Evolutionary conservation across 2,329 filamentous ascomycete species (phyloP).

Genomic region (Colletotrichum ledebouriae): DNA sequence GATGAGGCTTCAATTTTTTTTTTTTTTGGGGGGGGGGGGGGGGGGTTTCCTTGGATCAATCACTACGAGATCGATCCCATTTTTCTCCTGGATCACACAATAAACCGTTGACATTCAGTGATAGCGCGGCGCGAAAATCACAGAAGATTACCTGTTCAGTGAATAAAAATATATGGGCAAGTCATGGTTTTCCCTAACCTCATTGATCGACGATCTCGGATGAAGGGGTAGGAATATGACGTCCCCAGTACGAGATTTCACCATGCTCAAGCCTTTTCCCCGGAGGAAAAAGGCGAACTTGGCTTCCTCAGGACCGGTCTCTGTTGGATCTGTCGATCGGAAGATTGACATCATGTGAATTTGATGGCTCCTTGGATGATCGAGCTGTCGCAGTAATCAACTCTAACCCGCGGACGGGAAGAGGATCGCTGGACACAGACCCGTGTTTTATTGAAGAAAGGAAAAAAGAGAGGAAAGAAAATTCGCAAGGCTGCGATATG

Average conservation of each 20-base stretch:
- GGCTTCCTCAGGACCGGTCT: slow-evolving; percentile 72
- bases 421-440: slow-evolving; percentile 90
- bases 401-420: slow-evolving; percentile 73
- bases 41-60: too few species aligned
- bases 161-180: slow-evolving; percentile 69
- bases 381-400: slow-evolving; percentile 88
- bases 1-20: too few species aligned
- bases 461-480: slow-evolving; percentile 51
- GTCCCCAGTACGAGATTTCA: slow-evolving; percentile 69
- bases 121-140: not conserved
- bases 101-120: too few species aligned
- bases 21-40: too few species aligned
- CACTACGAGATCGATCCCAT: too few species aligned
- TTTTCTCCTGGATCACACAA: too few species aligned
- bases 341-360: slow-evolving; percentile 83
- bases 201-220: slow-evolving; percentile 90
- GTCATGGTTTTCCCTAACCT: slow-evolving; percentile 93
- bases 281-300: slow-evolving; percentile 68
- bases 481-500: slow-evolving; percentile 41
- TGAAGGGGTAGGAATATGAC: slow-evolving; percentile 91
- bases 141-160: not conserved
- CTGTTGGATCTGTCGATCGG: slow-evolving; percentile 97
- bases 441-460: slow-evolving; percentile 66
- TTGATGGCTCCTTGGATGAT: slow-evolving; percentile 84
- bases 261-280: slow-evolving; percentile 74